These are phyloP conservation scores for Boletus rex-veris DNA, from an alignment of 768 basidiomycete species.

Conservation along the genomic window DNA sequence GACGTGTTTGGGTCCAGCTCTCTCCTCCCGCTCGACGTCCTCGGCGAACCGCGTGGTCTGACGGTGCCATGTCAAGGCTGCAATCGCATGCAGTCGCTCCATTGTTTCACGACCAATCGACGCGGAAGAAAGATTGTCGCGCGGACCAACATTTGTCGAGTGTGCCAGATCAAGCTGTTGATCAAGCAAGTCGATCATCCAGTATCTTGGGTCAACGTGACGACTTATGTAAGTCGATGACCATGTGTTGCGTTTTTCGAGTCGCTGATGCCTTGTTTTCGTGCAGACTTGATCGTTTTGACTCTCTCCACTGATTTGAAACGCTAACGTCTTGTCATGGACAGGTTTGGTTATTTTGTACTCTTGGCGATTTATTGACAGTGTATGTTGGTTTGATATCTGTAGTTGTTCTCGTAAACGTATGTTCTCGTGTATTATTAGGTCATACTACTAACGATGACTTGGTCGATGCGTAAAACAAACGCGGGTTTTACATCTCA, in stretches of 20 bases:
- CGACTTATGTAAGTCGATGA: slow-evolving; percentile 13
- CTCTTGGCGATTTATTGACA: too few species aligned
- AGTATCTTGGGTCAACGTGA: slow-evolving; percentile 20
- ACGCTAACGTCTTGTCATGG: background rate
- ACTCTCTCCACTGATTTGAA: background rate
- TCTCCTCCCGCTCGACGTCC: slow-evolving; percentile 27
- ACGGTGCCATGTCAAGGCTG: slow-evolving; percentile 26
- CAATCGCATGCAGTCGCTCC: slow-evolving; percentile 27
- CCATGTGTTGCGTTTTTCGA: too few species aligned
- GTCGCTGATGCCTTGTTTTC: slow-evolving; percentile 5
- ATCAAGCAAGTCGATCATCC: slow-evolving; percentile 22
- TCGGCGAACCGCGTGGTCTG: slow-evolving; percentile 24
- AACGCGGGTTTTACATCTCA: too few species aligned
- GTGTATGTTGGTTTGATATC: background rate
- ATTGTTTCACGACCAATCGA: slow-evolving; percentile 21
- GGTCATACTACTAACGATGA: too few species aligned
- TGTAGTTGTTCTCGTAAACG: background rate
- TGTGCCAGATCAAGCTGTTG: slow-evolving; percentile 32
- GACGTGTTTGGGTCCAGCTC: slow-evolving; percentile 22
- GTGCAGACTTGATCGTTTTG: slow-evolving; percentile 5
- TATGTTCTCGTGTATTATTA: background rate
- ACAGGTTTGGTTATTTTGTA: background rate
- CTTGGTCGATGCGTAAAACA: too few species aligned
- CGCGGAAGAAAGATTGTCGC: slow-evolving; percentile 19
- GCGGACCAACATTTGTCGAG: slow-evolving; percentile 24